Evolutionary conservation across 345 rosid species (phyloP), one percentile per base, ranked within the genome.

Genomic region (Salix caprea): DNA sequence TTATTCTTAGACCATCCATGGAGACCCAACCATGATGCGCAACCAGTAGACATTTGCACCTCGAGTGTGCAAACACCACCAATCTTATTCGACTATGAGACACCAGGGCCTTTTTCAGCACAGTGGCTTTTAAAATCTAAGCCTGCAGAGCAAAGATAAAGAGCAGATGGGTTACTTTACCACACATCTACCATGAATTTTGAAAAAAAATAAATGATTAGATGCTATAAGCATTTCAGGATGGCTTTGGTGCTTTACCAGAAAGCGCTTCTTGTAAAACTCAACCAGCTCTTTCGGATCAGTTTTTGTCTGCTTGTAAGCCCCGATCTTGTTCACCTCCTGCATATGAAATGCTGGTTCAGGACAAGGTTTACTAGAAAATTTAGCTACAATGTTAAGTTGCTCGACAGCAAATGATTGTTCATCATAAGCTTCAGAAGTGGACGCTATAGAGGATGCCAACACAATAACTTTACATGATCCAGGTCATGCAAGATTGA

Each of bases 291-390:
- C 87, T 68, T 85, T 80, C 1, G 94, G 90, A 74, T 89, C 89
- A 9, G 60, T 36, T 79, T 89, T 91, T 30, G 97, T 90, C 79
- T 83, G 91, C 83, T 84, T 84, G 76, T 89, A 95, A 32, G 89
- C 94, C 71, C 89, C 89, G 52, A 90, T 81, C 86, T 90, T 90
- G 90, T 91, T 89, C 74, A 87, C 6, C 74, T 87, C 95, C 97
- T 92, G 89, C 82, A 75, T 70, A 67, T 39, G 32, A 14, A n/a
- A n/a, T 72, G 0, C 65, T 23, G 7, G 18, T 13, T 56, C n/a
- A 26, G 39, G 56, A 54, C 9, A 56, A 2, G 60, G 23, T 23
- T 5, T 26, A 24, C 34, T 32, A 58, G 42, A 71, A 19, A 42
- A 14, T 52, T 15, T 50, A 16, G 61, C 74, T 21, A 2, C 9